Evolutionary conservation across 192 early-diverging fungal genomes (phyloP).

Genomic region (Coemansia sp.): DNA sequence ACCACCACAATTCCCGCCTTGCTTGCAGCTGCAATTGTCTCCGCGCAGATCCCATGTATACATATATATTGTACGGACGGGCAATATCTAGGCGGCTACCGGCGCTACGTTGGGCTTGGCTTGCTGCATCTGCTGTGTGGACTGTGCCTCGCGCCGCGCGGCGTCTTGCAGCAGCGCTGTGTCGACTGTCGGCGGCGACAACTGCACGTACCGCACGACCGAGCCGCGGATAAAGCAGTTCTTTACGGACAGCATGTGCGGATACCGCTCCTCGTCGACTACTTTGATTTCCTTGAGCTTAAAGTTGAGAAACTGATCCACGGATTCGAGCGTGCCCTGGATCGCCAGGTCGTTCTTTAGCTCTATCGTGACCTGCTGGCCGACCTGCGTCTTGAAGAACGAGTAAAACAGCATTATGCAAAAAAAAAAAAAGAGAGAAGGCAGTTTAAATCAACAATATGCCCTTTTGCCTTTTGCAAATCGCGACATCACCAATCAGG

Average conservation of each 20-base stretch:
- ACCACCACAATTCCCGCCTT: too few species aligned
- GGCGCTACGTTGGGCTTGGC: constrained; percentile 22
- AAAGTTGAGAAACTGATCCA: constrained; percentile 99
- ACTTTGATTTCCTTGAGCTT: constrained; percentile 94
- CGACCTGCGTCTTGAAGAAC: constrained; percentile 99
- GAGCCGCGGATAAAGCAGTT: constrained; percentile 99
- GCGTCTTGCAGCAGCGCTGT: constrained; percentile 97
- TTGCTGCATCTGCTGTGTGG: constrained; percentile 42
- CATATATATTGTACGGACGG: too few species aligned
- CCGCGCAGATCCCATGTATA: too few species aligned
- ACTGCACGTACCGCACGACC: constrained; percentile 95
- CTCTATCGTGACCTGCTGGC: constrained; percentile 94
- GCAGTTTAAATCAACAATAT: too few species aligned
- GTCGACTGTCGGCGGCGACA: constrained; percentile 89
- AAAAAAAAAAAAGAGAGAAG: neutral
- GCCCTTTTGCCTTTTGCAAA: neutral
- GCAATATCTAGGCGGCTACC: neutral
- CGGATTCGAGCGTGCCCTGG: constrained; percentile 90
- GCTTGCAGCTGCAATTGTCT: too few species aligned
- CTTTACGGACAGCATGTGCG: constrained; percentile 98
- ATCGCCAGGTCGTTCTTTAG: constrained; percentile 98
- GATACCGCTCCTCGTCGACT: constrained; percentile 83
- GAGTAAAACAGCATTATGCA: constrained; percentile 93
- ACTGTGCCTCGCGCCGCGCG: constrained; percentile 85
- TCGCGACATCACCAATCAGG: neutral